These are phyloP conservation scores for Phylloporus gajari DNA, from an alignment of 1,284 basidiomycete species.

Conservation along the genomic window DNA sequence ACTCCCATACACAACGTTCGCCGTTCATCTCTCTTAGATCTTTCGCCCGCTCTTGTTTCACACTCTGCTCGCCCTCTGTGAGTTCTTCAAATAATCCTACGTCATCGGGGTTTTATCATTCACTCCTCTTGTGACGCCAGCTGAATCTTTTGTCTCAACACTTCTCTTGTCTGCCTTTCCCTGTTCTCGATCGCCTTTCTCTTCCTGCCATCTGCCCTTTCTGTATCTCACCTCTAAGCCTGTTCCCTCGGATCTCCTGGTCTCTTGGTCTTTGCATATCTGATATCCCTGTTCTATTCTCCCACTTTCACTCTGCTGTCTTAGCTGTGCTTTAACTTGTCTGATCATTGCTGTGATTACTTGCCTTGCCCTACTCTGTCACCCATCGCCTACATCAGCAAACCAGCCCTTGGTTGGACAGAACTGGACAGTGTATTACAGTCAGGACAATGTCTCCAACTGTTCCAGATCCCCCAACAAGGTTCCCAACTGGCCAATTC, in stretches of 20 bases:
- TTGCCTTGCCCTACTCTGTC: too few species aligned
- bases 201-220: too few species aligned
- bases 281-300: too few species aligned
- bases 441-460: background rate
- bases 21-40: too few species aligned
- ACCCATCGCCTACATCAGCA: background rate
- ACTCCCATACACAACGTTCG: too few species aligned
- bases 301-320: too few species aligned
- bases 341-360: too few species aligned
- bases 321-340: too few species aligned
- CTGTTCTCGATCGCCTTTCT: background rate
- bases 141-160: background rate
- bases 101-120: background rate
- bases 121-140: background rate
- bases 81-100: background rate
- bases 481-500: slow-evolving; percentile 6
- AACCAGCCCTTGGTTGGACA: background rate
- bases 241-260: too few species aligned
- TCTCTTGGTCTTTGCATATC: too few species aligned
- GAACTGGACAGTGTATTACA: background rate
- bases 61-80: background rate
- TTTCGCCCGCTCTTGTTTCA: too few species aligned
- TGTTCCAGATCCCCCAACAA: background rate
- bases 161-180: background rate
- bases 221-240: too few species aligned